Evolutionary conservation across 75 land plant genomes (phyloP).

Genomic region (Pinus tabuliformis): DNA sequence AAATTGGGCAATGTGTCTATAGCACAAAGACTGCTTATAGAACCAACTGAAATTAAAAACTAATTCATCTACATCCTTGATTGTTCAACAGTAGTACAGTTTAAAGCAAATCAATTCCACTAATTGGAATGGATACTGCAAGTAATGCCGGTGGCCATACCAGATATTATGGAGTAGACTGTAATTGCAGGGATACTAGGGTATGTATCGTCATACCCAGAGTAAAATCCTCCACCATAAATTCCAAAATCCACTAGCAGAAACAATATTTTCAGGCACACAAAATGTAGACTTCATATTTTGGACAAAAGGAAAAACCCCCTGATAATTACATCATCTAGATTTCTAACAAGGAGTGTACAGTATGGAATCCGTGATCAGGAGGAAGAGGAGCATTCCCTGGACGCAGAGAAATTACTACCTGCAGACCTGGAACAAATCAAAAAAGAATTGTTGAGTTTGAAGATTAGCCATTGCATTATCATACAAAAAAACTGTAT

Average conservation of each 20-base stretch:
- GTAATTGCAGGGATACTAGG: neutral
- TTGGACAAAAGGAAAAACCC: too few species aligned
- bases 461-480: neutral
- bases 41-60: neutral
- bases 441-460: neutral
- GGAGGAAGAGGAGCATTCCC: slow-evolving; percentile 88
- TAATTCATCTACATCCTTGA: neutral
- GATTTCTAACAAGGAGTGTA: slow-evolving; percentile 64
- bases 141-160: neutral
- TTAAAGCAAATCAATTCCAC: neutral
- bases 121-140: neutral
- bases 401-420: slow-evolving; percentile 68
- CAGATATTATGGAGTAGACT: neutral
- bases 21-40: neutral
- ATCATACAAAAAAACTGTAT: neutral
- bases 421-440: slow-evolving; percentile 65
- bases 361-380: slow-evolving; percentile 79
- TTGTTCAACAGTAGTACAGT: neutral
- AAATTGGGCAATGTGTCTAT: too few species aligned
- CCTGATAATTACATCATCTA: slow-evolving; percentile 7
- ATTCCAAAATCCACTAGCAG: neutral
- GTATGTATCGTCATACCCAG: neutral
- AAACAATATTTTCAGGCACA: neutral
- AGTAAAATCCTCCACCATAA: neutral
- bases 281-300: too few species aligned